phyloP scores from a whole-genome alignment of 495 filamentous ascomycete species.

The Xylaria longipes region DNA sequence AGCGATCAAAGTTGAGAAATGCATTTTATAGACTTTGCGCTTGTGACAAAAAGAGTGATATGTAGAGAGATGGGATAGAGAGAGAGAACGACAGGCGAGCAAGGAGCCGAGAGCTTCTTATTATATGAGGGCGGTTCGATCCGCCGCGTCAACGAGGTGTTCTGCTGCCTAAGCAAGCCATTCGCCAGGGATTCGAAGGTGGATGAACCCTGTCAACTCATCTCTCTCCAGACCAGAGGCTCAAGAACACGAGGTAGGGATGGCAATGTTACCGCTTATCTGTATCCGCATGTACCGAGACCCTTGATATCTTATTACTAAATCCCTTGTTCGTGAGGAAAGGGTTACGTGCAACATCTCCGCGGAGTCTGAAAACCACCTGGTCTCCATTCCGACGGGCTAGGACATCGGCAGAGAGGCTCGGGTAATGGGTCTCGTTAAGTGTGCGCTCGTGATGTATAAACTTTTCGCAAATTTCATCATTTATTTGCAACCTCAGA shows the following conservation, averaged over 20 bases:
- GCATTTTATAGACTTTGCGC: slow-evolving; percentile 16
- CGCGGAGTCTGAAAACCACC: too few relatives aligned
- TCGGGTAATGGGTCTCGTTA: too few relatives aligned
- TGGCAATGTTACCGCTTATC: slow-evolving; percentile 19
- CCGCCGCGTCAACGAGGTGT: slow-evolving; percentile 6
- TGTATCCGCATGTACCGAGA: slow-evolving; percentile 12
- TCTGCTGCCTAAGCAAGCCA: slow-evolving; percentile 1
- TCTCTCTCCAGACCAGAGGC: slow-evolving; percentile 14
- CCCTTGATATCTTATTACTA: slow-evolving; percentile 17
- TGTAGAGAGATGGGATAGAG: slow-evolving; percentile 9
- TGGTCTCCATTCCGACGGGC: too few relatives aligned
- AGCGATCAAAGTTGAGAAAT: slow-evolving; percentile 20
- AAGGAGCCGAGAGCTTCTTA: slow-evolving; percentile 13
- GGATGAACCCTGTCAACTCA: slow-evolving; percentile 9
- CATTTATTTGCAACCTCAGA: too few relatives aligned
- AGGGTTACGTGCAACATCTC: too few relatives aligned
- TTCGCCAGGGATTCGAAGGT: slow-evolving; percentile 9
- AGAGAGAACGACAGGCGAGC: slow-evolving; percentile 6
- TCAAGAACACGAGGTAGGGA: slow-evolving; percentile 12
- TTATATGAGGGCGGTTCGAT: slow-evolving; percentile 16
- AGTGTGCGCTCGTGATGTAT: too few relatives aligned
- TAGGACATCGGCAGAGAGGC: too few relatives aligned
- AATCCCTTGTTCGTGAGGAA: slow-evolving; percentile 18
- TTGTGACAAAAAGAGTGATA: slow-evolving; percentile 13
- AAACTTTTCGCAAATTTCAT: too few relatives aligned